Base-by-base conservation (phyloP, 2,329 filamentous ascomycete genomes). In the Colletotrichum ledebouriae region DNA sequence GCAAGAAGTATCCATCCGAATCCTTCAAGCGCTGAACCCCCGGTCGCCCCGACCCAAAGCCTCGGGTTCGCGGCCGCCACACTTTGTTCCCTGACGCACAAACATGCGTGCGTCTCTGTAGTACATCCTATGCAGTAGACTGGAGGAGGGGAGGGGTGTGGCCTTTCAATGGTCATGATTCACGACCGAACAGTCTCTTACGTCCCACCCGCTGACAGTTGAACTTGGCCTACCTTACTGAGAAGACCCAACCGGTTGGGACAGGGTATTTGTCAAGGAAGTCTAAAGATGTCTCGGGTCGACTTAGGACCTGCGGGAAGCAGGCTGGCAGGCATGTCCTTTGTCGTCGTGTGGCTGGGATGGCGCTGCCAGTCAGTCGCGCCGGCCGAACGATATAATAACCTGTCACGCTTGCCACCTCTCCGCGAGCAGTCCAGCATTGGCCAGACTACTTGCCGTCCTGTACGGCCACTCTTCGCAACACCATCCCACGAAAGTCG, bases 221-320 rank as follows among this genome's bases (percentile, higher is more conserved):
- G 49, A 52, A 25, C 60, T 20, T 55, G 29, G 47, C 29, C 20
- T 49, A 33, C 47, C 22, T 39, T 46, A 11, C 25, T 17, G 55
- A 60, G 52, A 41, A 20, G 55, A 59, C 47, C 37, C 25, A 3
- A n/a, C 34, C 49, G 29, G 37, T 56, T n/a, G 61, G 66, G 66
- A 55, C 61, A 66, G 61, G 56, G 47, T 69, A 69, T 69, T 69
- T 66, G 66, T 69, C 66, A 69, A 69, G 59, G 49, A 69, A 69
- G 62, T 60, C 61, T 52, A 69, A 69, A 60, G 47, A 66, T 69
- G 66, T 69, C 66, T 69, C 66, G 66, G 55, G 49, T 60, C 47
- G 46, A 41, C n/a, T 49, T 64, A 29, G 55, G 44, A 39, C 41
- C 62, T 56, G 55, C 47, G 61, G 55, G 55, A 59, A 17, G 49